Evolutionary conservation across 2,329 filamentous ascomycete species (phyloP).

Genomic region (Purpureocillium lavendulum): DNA sequence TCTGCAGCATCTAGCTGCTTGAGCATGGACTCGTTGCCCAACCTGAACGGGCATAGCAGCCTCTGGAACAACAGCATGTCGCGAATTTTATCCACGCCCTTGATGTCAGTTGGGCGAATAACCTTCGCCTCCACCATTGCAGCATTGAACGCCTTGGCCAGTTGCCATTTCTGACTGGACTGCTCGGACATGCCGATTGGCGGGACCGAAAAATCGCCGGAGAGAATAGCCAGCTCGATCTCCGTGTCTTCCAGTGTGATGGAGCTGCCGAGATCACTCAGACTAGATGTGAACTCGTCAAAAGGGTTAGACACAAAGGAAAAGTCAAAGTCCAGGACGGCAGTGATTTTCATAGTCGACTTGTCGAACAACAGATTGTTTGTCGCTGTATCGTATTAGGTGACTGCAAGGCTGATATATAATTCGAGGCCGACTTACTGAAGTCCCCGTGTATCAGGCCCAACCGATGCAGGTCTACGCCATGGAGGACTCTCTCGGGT

Average conservation of each 20-base stretch:
- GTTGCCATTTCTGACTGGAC: not conserved
- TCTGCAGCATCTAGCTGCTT: not conserved
- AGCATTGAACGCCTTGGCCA: slow-evolving; percentile 1
- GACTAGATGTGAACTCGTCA: slow-evolving; percentile 14
- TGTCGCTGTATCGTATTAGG: slow-evolving; percentile 8
- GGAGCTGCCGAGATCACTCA: slow-evolving; percentile 7
- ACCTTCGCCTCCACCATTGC: not conserved
- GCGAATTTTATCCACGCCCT: not conserved
- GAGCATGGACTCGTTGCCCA: not conserved
- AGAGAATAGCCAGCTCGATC: not conserved
- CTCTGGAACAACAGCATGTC: not conserved
- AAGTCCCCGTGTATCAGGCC: slow-evolving; percentile 17
- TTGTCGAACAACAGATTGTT: slow-evolving; percentile 18
- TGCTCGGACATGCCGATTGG: not conserved
- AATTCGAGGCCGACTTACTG: slow-evolving; percentile 10
- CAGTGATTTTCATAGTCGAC: slow-evolving; percentile 11
- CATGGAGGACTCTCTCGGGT: slow-evolving; percentile 5
- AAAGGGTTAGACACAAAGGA: slow-evolving; percentile 12
- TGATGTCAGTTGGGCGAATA: not conserved
- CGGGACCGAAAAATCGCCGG: not conserved
- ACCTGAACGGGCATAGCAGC: not conserved
- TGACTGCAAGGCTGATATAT: not conserved
- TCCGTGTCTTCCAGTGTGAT: not conserved
- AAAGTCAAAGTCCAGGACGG: slow-evolving; percentile 19
- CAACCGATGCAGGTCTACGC: slow-evolving; percentile 7